Conservation (phyloP, 257 asterid species). For the Scutellaria baicalensis region DNA sequence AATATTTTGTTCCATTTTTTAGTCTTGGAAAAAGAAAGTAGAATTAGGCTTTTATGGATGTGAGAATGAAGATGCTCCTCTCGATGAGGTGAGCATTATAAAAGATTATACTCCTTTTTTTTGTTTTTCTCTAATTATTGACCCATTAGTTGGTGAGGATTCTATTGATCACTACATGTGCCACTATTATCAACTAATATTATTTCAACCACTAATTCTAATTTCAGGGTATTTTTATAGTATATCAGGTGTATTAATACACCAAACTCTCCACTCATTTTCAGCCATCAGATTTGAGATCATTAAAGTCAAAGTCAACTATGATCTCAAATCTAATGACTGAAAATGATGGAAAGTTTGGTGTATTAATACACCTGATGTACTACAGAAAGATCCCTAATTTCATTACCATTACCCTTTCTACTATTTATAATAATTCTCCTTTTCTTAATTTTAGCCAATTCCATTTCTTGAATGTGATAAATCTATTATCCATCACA, state of each 20-base stretch:
- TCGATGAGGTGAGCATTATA: constrained; percentile 11
- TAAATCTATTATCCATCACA: not conserved
- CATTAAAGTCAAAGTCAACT: too few species aligned
- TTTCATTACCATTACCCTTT: not conserved
- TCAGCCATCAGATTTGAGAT: too few species aligned
- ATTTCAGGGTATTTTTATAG: too few species aligned
- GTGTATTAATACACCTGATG: too few species aligned
- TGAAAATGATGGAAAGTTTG: too few species aligned
- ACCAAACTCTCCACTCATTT: too few species aligned
- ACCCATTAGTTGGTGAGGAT: constrained; percentile 44
- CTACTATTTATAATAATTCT: not conserved
- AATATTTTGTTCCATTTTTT: not conserved
- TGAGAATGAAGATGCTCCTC: constrained; percentile 20
- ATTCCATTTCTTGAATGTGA: not conserved
- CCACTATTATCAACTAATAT: constrained; percentile 32
- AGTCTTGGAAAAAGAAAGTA: not conserved
- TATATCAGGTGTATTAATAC: too few species aligned
- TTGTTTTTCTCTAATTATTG: constrained; percentile 25
- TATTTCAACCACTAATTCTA: constrained; percentile 31
- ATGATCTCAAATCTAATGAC: too few species aligned
- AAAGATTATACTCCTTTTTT: not conserved
- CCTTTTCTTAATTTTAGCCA: not conserved
- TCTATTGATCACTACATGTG: constrained; percentile 39
- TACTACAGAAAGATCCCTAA: too few species aligned
- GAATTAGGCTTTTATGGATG: too few species aligned